phyloP scores from a whole-genome alignment of 306 rosid genomes.

The Cicer judaicum region DNA sequence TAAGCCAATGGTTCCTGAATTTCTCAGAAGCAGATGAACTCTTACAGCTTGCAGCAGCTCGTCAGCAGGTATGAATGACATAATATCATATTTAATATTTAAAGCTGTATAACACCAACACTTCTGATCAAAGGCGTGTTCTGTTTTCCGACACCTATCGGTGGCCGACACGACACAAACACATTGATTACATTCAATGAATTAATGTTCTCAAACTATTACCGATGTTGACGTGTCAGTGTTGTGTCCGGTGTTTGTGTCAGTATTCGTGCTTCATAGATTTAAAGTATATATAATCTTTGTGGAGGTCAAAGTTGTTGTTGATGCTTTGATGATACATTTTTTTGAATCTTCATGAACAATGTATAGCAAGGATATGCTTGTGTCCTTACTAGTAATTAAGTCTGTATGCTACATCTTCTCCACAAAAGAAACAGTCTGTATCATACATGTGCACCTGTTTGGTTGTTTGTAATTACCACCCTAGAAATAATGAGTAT shows the following conservation, averaged over 20 bases:
- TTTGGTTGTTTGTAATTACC: conserved; percentile 30
- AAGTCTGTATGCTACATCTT: conserved; percentile 9
- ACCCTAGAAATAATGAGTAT: conserved; percentile 28
- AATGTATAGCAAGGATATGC: conserved; percentile 18
- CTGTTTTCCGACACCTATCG: no score
- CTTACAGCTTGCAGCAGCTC: conserved; percentile 83
- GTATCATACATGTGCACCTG: conserved; percentile 9
- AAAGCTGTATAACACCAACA: no score
- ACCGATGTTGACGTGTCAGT: no score
- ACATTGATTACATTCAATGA: no score
- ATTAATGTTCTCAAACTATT: no score
- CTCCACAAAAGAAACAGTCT: not conserved
- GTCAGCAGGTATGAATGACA: conserved; percentile 65
- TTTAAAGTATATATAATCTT: conserved; percentile 27
- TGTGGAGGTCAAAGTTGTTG: conserved; percentile 30
- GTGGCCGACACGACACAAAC: no score
- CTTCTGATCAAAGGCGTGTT: no score
- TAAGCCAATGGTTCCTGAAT: conserved; percentile 71
- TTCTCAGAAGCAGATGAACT: conserved; percentile 91
- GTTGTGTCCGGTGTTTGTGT: no score
- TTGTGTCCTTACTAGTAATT: conserved; percentile 32
- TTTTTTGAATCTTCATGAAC: conserved; percentile 35
- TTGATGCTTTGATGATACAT: conserved; percentile 28
- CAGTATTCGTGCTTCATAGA: not conserved
- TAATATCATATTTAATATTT: conserved; percentile 16